These are phyloP conservation scores for Xenosphaeropsis pyriputrescens DNA, from an alignment of 2,329 filamentous ascomycete species.

Conservation along the genomic window DNA sequence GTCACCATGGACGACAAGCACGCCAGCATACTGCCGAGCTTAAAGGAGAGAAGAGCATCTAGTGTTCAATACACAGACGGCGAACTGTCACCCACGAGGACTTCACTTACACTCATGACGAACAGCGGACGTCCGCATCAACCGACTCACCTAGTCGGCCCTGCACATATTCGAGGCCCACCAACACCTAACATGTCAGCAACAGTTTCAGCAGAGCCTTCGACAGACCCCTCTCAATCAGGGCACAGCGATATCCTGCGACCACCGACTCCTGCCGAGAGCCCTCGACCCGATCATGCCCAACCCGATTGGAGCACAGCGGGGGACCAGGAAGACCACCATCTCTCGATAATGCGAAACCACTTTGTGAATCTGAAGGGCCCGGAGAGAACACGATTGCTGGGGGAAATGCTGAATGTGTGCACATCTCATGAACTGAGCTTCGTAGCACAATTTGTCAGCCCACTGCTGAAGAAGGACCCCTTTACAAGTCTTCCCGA, in stretches of 20 bases:
- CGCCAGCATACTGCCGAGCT: conserved; percentile 24
- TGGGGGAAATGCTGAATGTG: conserved; percentile 81
- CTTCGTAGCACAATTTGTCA: conserved; percentile 93
- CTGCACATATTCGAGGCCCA: conserved; percentile 37
- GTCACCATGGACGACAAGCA: conserved; percentile 11
- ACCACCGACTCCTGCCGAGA: neutral
- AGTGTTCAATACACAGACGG: conserved; percentile 30
- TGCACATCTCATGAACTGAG: conserved; percentile 92
- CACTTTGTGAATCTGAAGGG: conserved; percentile 69
- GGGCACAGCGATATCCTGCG: neutral
- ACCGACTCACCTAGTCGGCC: conserved; percentile 37
- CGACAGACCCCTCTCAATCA: conserved; percentile 15
- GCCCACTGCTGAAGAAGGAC: conserved; percentile 87
- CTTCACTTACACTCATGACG: conserved; percentile 30
- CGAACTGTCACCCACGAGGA: conserved; percentile 15
- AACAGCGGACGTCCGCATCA: conserved; percentile 19
- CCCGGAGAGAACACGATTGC: conserved; percentile 61
- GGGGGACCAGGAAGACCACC: conserved; percentile 69
- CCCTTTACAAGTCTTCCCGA: conserved; percentile 86
- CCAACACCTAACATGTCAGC: conserved; percentile 55
- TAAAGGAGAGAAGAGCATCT: conserved; percentile 47
- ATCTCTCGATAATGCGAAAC: conserved; percentile 63
- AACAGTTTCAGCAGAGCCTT: conserved; percentile 41
- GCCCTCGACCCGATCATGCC: neutral
- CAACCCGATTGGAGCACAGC: conserved; percentile 56